Conservation (phyloP, 2,329 filamentous ascomycete genomes). For the Colletotrichum tropicale region DNA sequence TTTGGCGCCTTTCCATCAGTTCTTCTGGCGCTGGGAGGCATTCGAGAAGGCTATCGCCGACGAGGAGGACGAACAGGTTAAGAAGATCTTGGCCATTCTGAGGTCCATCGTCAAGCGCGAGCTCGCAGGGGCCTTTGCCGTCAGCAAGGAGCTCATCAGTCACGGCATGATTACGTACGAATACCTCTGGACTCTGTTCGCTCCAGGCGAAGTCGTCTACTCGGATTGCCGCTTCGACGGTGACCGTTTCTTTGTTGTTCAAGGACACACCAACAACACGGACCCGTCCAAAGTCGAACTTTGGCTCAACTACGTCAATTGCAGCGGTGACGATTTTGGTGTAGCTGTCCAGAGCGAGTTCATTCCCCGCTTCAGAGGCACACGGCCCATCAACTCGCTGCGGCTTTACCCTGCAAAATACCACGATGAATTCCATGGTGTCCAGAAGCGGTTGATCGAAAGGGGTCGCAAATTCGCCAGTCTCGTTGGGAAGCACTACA, state of each 20-base stretch:
- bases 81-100: conserved; percentile 19
- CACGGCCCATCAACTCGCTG: conserved; percentile 45
- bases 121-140: conserved; percentile 53
- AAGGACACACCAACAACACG: conserved; percentile 28
- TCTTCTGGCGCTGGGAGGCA: conserved; percentile 26
- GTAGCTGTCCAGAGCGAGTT: conserved; percentile 34
- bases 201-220: conserved; percentile 46
- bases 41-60: conserved; percentile 23
- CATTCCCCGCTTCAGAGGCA: conserved; percentile 46
- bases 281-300: conserved; percentile 40
- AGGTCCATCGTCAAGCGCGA: conserved; percentile 50
- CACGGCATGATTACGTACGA: conserved; percentile 58
- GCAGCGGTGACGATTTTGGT: conserved; percentile 50
- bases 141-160: conserved; percentile 52
- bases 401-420: conserved; percentile 48
- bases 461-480: conserved; percentile 49
- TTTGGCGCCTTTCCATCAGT: conserved; percentile 24
- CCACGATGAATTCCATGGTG: conserved; percentile 40
- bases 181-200: conserved; percentile 57
- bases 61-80: conserved; percentile 15
- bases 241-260: conserved; percentile 38
- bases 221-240: conserved; percentile 39
- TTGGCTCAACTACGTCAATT: conserved; percentile 46
- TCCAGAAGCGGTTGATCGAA: conserved; percentile 36
- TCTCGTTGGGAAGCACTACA: conserved; percentile 51